Percentiles rank a stretch among this genome's conserved stretches.
These are phyloP conservation scores for Leccinum angustisporum DNA, from an alignment of 1,284 basidiomycete genomes.

Conservation along the genomic window DNA sequence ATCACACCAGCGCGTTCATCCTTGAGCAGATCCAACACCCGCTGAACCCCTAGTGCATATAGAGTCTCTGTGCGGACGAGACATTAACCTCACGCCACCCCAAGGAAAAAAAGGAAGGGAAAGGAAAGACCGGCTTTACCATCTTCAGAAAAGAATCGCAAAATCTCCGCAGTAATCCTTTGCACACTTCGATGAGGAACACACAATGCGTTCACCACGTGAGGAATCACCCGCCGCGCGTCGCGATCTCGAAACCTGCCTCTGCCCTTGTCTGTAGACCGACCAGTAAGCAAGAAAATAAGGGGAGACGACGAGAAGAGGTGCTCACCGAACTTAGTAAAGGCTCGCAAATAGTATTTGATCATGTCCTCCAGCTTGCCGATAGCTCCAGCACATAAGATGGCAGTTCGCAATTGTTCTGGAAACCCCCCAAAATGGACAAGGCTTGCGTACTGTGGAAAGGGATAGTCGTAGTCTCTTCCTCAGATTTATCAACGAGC, in stretches of 20 bases:
- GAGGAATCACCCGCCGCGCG: slow-evolving; percentile 11
- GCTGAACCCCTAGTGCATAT: slow-evolving; percentile 9
- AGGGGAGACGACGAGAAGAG: background rate
- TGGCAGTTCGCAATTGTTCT: slow-evolving; percentile 16
- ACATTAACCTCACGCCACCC: background rate
- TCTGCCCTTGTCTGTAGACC: slow-evolving; percentile 8
- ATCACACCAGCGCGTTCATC: slow-evolving; percentile 22
- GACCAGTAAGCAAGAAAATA: background rate
- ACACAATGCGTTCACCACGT: slow-evolving; percentile 19
- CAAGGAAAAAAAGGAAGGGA: background rate
- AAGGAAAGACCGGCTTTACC: slow-evolving; percentile 8
- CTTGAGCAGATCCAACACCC: slow-evolving; percentile 18
- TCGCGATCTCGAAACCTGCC: background rate
- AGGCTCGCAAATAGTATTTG: slow-evolving; percentile 20
- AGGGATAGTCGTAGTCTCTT: slow-evolving; percentile 20
- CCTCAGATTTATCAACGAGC: slow-evolving; percentile 13
- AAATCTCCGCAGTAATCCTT: slow-evolving; percentile 11
- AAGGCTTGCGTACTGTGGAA: slow-evolving; percentile 32
- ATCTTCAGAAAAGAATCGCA: slow-evolving; percentile 16
- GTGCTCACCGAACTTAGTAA: slow-evolving; percentile 22
- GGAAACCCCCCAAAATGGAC: background rate
- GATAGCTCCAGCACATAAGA: slow-evolving; percentile 19
- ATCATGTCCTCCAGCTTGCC: slow-evolving; percentile 19
- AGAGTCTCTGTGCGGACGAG: slow-evolving; percentile 9
- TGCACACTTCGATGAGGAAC: slow-evolving; percentile 21